Base-by-base conservation (phyloP, 306 rosid genomes). In the Carpinus viminea region DNA sequence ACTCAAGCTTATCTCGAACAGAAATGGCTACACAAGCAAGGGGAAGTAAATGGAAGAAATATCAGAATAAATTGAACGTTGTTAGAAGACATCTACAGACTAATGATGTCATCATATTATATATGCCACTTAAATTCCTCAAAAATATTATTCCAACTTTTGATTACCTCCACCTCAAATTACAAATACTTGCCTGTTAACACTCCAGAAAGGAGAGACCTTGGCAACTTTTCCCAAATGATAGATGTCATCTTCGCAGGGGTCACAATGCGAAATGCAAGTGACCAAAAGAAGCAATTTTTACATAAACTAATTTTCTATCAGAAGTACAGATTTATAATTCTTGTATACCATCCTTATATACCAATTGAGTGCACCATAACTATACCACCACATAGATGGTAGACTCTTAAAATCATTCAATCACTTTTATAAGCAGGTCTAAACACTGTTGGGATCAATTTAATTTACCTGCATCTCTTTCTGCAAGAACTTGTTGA, bases 1-100 rank as follows among this genome's bases (percentile, higher is more conserved):
- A 95, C 86, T 95, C 98, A 66, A 95, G 95, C 89, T 92, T 92
- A 73, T 90, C 98, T 81, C 97, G 93, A 26, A 92, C 93, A 83
- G 92, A 76, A 87, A 89, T 87, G 81, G 92, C 98, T 95, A 74
- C 82, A 85, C 56, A 74, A 50, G 41, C 51, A 77, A 82, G 75
- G 75, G 69, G 28, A 78, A 13, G 78, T 75, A 71, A 81, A 61
- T 48, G 45, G 34, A 56, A 78, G 57, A 71, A 73, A 11, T 70
- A 80, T 56, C 53, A 80, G 46, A 74, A 8, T 34, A 16, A 4
- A 64, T 36, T 47, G 57, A 74, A 70, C 41, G 20, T 76, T 53
- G 64, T 73, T 74, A 46, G 28, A 54, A 61, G 34, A 5, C 15
- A 46, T 15, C 48, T 5, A 24, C 4, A 16, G 47, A 41, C n/a